These are phyloP conservation scores for Wickerhamiella australiensis DNA, from an alignment of 805 yeast species.

Conservation along the genomic window DNA sequence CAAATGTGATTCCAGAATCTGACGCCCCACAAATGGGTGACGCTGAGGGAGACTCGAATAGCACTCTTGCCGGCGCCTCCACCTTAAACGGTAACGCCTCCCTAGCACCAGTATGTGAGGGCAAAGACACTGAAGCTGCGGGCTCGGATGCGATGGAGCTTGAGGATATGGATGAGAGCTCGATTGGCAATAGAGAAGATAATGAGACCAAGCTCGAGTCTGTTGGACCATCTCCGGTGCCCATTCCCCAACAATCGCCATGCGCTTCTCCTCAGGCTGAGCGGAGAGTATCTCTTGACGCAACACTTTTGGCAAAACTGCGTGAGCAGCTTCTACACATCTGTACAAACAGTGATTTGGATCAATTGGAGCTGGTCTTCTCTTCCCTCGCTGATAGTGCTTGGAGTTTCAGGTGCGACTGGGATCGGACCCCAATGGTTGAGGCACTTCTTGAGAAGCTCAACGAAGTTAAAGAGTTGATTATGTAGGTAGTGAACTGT, in stretches of 20 bases:
- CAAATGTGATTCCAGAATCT: not conserved
- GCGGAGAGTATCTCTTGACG: not conserved
- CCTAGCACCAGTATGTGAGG: not conserved
- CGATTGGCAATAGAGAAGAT: not conserved
- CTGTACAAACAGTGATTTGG: slow-evolving; percentile 37
- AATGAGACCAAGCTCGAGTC: not conserved
- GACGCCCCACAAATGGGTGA: not conserved
- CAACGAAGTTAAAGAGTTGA: not conserved
- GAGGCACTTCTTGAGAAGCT: slow-evolving; percentile 16
- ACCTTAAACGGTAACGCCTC: too few species aligned
- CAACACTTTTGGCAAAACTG: slow-evolving; percentile 5
- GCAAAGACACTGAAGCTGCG: not conserved
- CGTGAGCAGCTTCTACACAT: slow-evolving; percentile 27
- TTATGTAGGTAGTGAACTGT: too few species aligned
- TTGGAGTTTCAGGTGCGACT: slow-evolving; percentile 51
- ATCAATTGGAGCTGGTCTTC: slow-evolving; percentile 48
- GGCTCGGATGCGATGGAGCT: not conserved
- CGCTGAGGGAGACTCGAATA: not conserved
- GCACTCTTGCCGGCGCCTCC: too few species aligned
- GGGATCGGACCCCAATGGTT: slow-evolving; percentile 35
- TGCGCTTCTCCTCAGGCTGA: not conserved
- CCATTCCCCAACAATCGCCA: not conserved
- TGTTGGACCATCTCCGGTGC: not conserved
- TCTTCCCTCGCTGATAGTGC: slow-evolving; percentile 58
- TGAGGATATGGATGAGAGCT: not conserved